phyloP scores from a whole-genome alignment of 176 grass and related monocot species.

The Puya raimondii region DNA sequence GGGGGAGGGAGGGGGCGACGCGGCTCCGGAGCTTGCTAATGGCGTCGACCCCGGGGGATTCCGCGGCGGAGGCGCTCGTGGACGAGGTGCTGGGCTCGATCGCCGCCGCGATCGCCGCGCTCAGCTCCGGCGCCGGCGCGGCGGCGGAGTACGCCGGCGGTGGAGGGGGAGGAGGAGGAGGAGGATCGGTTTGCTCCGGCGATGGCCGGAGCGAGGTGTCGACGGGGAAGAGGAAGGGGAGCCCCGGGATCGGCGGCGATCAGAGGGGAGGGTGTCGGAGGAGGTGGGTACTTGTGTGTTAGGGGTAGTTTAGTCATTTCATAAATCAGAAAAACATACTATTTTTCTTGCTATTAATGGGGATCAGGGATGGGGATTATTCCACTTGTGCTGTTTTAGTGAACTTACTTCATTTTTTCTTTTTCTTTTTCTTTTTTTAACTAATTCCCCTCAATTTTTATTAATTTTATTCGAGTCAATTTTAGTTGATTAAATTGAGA shows the following conservation, averaged over 20 bases:
- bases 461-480: too few species aligned
- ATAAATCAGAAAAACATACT: conserved; percentile 2
- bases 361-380: background rate
- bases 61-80: background rate
- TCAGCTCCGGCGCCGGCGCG: background rate
- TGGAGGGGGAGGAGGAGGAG: background rate
- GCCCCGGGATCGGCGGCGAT: conserved; percentile 10
- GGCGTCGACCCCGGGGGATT: background rate
- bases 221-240: conserved; percentile 17
- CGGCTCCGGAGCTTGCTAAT: background rate
- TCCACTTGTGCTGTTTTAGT: background rate
- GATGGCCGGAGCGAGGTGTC: conserved; percentile 18
- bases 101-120: background rate
- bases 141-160: background rate
- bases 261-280: conserved; percentile 29
- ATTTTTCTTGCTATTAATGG: background rate
- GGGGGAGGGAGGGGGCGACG: background rate
- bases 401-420: too few species aligned
- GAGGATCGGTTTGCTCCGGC: conserved; percentile 2
- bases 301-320: background rate
- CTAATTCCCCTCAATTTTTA: too few species aligned
- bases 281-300: conserved; percentile 25
- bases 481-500: too few species aligned
- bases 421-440: too few species aligned
- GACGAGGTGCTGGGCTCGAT: conserved; percentile 6